phyloP scores from a whole-genome alignment of 768 basidiomycete species.

The Termitomyces titanicus region DNA sequence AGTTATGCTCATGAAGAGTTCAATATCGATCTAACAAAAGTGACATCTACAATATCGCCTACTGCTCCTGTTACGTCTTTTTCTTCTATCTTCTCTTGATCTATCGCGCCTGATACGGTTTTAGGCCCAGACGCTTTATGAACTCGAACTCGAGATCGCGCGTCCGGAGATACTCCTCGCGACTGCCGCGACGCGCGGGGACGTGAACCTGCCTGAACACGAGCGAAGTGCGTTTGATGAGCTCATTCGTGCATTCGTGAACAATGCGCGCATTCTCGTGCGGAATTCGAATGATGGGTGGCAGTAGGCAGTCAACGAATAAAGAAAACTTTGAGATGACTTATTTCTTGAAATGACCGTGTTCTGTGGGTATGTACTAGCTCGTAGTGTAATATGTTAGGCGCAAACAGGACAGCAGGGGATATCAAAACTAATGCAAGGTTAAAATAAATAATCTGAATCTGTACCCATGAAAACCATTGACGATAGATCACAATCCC shows the following conservation, averaged over 20 bases:
- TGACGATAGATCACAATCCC: slow-evolving; percentile 37
- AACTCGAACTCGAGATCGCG: slow-evolving; percentile 87
- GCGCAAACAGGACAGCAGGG: neutral
- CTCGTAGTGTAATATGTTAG: neutral
- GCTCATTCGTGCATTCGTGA: slow-evolving; percentile 87
- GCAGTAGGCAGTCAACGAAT: slow-evolving; percentile 29
- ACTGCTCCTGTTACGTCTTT: slow-evolving; percentile 45
- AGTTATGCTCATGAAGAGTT: slow-evolving; percentile 95
- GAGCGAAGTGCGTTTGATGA: slow-evolving; percentile 85
- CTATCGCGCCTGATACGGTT: slow-evolving; percentile 4
- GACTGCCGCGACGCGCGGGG: slow-evolving; percentile 65
- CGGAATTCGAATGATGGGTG: slow-evolving; percentile 66
- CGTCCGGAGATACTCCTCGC: slow-evolving; percentile 68
- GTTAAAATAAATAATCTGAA: neutral
- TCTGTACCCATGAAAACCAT: neutral
- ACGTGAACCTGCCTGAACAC: slow-evolving; percentile 52
- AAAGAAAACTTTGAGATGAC: too few relatives aligned
- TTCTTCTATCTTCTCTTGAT: neutral
- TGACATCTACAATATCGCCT: slow-evolving; percentile 52
- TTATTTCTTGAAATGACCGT: neutral
- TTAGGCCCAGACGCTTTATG: slow-evolving; percentile 67
- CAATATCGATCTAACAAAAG: slow-evolving; percentile 91
- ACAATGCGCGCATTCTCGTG: slow-evolving; percentile 86
- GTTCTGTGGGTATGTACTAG: slow-evolving; percentile 2
- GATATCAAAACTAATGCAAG: too few relatives aligned